phyloP scores from a whole-genome alignment of 805 yeast genomes.

The Pichia manshurica region DNA sequence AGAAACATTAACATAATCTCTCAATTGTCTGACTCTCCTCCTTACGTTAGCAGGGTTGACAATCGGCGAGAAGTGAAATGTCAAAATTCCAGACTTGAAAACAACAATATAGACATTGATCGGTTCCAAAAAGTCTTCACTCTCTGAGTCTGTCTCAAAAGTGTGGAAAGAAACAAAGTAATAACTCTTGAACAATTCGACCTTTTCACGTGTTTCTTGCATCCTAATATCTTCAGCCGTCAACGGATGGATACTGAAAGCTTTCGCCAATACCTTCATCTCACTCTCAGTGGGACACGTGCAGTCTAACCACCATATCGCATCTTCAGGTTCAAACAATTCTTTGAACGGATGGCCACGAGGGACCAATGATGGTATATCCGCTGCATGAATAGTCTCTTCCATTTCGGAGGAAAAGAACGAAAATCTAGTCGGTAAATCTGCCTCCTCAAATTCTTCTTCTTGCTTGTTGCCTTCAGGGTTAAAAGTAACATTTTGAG shows the following conservation, averaged over 20 bases:
- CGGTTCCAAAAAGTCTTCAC: slow-evolving; percentile 79
- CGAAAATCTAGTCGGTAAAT: slow-evolving; percentile 68
- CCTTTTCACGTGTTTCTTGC: slow-evolving; percentile 97
- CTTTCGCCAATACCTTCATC: slow-evolving; percentile 86
- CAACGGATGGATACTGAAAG: slow-evolving; percentile 95
- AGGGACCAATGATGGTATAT: slow-evolving; percentile 68
- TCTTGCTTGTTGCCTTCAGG: slow-evolving; percentile 13
- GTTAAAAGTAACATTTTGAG: slow-evolving; percentile 14
- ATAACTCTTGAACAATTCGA: slow-evolving; percentile 82
- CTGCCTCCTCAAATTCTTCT: slow-evolving; percentile 10
- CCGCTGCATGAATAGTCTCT: slow-evolving; percentile 86
- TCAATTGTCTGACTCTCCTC: slow-evolving; percentile 72
- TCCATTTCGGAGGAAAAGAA: slow-evolving; percentile 78
- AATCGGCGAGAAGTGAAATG: slow-evolving; percentile 66
- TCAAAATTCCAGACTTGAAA: slow-evolving; percentile 59
- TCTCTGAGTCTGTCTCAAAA: slow-evolving; percentile 77
- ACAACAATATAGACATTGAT: slow-evolving; percentile 71
- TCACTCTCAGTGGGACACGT: slow-evolving; percentile 91
- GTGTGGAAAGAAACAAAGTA: slow-evolving; percentile 97
- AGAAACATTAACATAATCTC: slow-evolving; percentile 71
- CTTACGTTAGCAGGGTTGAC: slow-evolving; percentile 70
- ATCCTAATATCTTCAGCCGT: slow-evolving; percentile 95
- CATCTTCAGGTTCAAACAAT: slow-evolving; percentile 64
- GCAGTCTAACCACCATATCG: slow-evolving; percentile 96
- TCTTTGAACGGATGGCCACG: slow-evolving; percentile 60